phyloP scores from a whole-genome alignment of 805 yeast genomes.

The Wickerhamiella spandovensis region DNA sequence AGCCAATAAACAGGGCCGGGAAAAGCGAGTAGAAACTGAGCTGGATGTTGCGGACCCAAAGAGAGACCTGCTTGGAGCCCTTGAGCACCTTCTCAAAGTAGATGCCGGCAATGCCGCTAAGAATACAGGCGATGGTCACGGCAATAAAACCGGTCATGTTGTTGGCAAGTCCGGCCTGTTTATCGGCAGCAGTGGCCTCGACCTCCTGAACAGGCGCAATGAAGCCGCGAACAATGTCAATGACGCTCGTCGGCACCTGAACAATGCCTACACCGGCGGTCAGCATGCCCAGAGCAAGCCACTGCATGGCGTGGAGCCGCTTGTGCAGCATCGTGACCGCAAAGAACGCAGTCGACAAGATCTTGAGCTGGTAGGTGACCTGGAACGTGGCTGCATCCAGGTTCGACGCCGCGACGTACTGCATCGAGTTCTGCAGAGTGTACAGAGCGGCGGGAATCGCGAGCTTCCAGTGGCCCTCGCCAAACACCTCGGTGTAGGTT shows the following conservation, averaged over 20 bases:
- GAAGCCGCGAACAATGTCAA: not conserved
- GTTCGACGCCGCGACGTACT: slow-evolving; percentile 31
- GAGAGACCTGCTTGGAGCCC: slow-evolving; percentile 24
- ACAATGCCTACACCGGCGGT: slow-evolving; percentile 30
- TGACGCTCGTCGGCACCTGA: slow-evolving; percentile 23
- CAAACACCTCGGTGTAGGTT: slow-evolving; percentile 23
- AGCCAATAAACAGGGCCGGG: slow-evolving; percentile 29
- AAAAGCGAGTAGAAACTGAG: slow-evolving; percentile 28
- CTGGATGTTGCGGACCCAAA: slow-evolving; percentile 31
- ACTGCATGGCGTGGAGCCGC: slow-evolving; percentile 22
- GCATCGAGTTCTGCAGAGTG: slow-evolving; percentile 29
- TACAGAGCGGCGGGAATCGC: slow-evolving; percentile 30
- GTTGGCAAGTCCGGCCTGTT: slow-evolving; percentile 5
- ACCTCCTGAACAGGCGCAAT: slow-evolving; percentile 1
- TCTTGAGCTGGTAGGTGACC: slow-evolving; percentile 32
- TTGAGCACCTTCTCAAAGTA: slow-evolving; percentile 31
- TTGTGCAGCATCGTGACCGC: slow-evolving; percentile 28
- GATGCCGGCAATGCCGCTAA: slow-evolving; percentile 32
- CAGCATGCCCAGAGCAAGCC: slow-evolving; percentile 27
- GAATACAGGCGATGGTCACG: slow-evolving; percentile 26
- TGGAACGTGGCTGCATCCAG: slow-evolving; percentile 32
- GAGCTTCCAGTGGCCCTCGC: slow-evolving; percentile 29
- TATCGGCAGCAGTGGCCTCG: slow-evolving; percentile 6
- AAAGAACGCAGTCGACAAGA: slow-evolving; percentile 31
- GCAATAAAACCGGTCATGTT: slow-evolving; percentile 24